Conservation (phyloP, 2,329 filamentous ascomycete genomes). For the Cladosporium sp. region DNA sequence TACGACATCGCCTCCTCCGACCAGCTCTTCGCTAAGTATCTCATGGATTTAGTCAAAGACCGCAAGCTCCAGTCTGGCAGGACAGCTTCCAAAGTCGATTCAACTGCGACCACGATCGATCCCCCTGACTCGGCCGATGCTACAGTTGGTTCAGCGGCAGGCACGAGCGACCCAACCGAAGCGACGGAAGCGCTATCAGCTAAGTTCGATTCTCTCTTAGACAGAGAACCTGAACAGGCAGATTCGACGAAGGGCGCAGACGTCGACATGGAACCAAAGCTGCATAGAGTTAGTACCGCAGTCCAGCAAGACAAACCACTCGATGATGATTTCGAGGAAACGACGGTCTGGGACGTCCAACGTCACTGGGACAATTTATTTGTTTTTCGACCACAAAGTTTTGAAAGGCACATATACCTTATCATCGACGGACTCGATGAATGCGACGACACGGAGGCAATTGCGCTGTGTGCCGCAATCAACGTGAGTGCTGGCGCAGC, state of each 20-base stretch:
- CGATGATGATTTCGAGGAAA: not conserved
- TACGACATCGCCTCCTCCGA: not conserved
- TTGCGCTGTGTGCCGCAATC: not conserved
- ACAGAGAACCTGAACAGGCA: not conserved
- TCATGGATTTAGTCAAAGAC: not conserved
- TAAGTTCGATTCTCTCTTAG: not conserved
- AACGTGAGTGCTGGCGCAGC: not conserved
- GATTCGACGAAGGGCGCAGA: too few species aligned
- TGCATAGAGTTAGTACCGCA: not conserved
- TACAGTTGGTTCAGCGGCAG: not conserved
- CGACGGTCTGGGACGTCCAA: not conserved
- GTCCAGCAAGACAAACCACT: not conserved
- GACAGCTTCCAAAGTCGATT: not conserved
- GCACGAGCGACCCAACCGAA: not conserved
- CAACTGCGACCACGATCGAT: not conserved
- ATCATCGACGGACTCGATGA: not conserved
- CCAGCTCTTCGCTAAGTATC: not conserved
- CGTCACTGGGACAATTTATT: not conserved
- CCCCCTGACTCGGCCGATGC: not conserved
- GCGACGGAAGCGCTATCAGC: not conserved
- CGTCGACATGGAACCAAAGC: not conserved
- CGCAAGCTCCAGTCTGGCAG: not conserved
- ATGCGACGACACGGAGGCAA: not conserved
- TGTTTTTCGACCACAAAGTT: not conserved
- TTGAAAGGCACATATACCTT: not conserved